Base-by-base conservation (phyloP, 306 rosid genomes). In the Medicago lupulina region DNA sequence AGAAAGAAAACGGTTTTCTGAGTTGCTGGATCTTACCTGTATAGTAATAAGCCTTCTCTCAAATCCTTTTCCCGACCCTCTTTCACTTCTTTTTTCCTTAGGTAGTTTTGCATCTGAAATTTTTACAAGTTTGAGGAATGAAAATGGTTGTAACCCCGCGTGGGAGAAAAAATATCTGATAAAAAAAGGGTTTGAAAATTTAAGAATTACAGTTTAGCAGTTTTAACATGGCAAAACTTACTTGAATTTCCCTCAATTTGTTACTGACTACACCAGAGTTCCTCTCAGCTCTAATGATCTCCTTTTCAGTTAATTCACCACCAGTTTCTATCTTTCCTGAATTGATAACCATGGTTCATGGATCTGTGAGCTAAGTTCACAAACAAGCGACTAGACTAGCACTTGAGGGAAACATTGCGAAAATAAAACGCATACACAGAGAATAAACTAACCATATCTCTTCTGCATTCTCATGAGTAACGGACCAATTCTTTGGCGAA, bases 161-260 rank as follows among this genome's bases (percentile, higher is more conserved):
- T 28, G 34, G 28, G 66, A 73, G 57, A 66, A 23, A 81, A 66
- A 80, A 76, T 46, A 59, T 67, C 77, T 41, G 70, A 18, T 25
- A 9, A 43, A 55, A 51, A 61, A 83, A 64, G 23, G 59, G 75
- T 18, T 71, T 34, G 36, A 60, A 58, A 54, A 39, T 43, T 49
- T 31, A 44, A 65, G 82, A 65, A 38, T 12, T 75, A 64, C 67
- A 21, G 25, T 36, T 76, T 51, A 74, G 55, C 75, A 71, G 75
- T 75, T 79, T 77, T 62, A 79, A 71, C 75, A 68, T 17, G 36
- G 69, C 23, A 71, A 67, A 28, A 86, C 99, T 80, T 82, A 92
- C 99, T 87, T 96, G 99, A 81, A 96, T 96, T 79, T 96, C 98
- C 85, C 99, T 90, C 80, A 96, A 90, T 90, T 86, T 89, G 64